These are phyloP conservation scores for Fusarium austroafricanum DNA, from an alignment of 2,329 filamentous ascomycete genomes.

Conservation along the genomic window DNA sequence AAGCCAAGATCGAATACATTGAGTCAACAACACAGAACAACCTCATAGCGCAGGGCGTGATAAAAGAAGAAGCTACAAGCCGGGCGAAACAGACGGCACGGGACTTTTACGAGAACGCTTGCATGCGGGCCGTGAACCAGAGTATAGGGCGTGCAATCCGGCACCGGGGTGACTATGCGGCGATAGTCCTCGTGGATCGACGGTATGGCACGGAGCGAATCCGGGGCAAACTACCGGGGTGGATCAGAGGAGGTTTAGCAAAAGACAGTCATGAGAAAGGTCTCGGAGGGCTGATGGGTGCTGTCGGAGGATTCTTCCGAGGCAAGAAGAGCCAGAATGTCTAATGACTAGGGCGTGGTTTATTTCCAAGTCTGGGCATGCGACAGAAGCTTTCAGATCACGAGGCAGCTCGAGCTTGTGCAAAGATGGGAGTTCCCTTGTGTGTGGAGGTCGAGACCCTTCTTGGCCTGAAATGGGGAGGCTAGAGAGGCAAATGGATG, in stretches of 20 bases:
- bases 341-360: background rate
- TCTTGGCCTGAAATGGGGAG: constrained; percentile 25
- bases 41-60: constrained; percentile 44
- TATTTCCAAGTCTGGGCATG: background rate
- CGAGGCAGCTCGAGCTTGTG: constrained; percentile 20
- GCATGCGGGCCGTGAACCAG: constrained; percentile 97
- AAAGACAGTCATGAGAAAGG: constrained; percentile 60
- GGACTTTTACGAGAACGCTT: constrained; percentile 93
- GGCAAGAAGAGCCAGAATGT: constrained; percentile 53
- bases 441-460: constrained; percentile 33
- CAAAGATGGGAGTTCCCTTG: constrained; percentile 23
- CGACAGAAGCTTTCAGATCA: constrained; percentile 5
- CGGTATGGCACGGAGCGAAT: constrained; percentile 82
- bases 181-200: constrained; percentile 85
- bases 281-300: constrained; percentile 69
- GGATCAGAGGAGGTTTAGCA: constrained; percentile 81
- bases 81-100: constrained; percentile 69
- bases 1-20: constrained; percentile 88
- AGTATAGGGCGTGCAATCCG: constrained; percentile 93
- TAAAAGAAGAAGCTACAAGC: constrained; percentile 44
- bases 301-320: constrained; percentile 68
- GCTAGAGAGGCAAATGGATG: constrained; percentile 27
- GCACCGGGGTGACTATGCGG: constrained; percentile 88
- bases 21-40: constrained; percentile 67
- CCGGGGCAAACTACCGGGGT: constrained; percentile 82